These are phyloP conservation scores for Smallanthus sonchifolius DNA, from an alignment of 129 eudicot genomes.

Conservation along the genomic window DNA sequence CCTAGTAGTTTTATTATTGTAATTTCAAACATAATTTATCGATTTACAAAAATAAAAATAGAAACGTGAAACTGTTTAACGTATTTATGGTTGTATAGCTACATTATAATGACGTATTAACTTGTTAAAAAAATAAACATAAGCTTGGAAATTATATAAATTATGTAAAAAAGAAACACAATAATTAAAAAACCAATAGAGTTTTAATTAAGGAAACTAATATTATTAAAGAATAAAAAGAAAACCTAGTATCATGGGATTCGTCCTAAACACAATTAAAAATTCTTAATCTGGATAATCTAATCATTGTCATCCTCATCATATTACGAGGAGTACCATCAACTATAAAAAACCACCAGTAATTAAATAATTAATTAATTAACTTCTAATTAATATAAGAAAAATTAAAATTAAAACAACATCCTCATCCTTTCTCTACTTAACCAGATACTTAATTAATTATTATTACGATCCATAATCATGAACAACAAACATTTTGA, in stretches of 20 bases:
- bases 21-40: too few relatives aligned
- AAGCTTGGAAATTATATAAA: too few relatives aligned
- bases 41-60: too few relatives aligned
- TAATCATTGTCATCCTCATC: constrained; percentile 27
- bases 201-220: not conserved
- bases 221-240: not conserved
- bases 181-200: too few relatives aligned
- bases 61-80: too few relatives aligned
- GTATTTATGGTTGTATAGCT: too few relatives aligned
- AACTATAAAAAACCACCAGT: not conserved
- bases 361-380: constrained; percentile 1
- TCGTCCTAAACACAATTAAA: constrained; percentile 29
- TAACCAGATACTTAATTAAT: not conserved
- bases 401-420: not conserved
- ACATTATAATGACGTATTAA: too few relatives aligned
- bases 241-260: constrained; percentile 19
- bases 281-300: constrained; percentile 21
- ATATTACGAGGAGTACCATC: constrained; percentile 19
- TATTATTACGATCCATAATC: not conserved
- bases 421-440: not conserved
- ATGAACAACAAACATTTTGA: not conserved
- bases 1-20: too few relatives aligned
- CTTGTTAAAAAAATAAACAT: too few relatives aligned
- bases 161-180: too few relatives aligned
- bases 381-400: constrained; percentile 27